These are phyloP conservation scores for Cutaneotrichosporon mucoides DNA, from an alignment of 1,284 basidiomycete species.

Conservation along the genomic window DNA sequence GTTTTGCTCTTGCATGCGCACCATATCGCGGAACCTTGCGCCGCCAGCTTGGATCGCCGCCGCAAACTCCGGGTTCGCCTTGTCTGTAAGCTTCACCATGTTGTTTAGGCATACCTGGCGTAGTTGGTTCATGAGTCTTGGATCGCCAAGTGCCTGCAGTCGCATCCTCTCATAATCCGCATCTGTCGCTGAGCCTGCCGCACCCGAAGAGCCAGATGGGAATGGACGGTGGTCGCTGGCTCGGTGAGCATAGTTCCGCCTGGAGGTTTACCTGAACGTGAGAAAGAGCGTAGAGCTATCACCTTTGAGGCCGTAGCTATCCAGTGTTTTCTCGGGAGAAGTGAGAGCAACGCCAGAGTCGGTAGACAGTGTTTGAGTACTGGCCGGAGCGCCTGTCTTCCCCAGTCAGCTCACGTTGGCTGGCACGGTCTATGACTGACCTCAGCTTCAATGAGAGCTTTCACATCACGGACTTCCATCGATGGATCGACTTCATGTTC, in stretches of 20 bases:
- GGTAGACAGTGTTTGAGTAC: constrained; percentile 28
- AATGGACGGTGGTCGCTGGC: constrained; percentile 58
- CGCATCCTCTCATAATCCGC: constrained; percentile 87
- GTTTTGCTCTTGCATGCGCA: constrained; percentile 61
- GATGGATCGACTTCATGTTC: constrained; percentile 75
- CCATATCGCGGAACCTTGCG: constrained; percentile 66
- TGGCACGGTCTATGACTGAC: constrained; percentile 51
- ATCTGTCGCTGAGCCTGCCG: constrained; percentile 47
- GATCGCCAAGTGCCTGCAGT: constrained; percentile 78
- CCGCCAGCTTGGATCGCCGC: constrained; percentile 66
- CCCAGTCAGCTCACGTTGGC: background rate
- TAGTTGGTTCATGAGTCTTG: constrained; percentile 69
- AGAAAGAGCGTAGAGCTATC: constrained; percentile 39
- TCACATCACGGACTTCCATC: constrained; percentile 83
- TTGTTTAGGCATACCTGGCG: constrained; percentile 55
- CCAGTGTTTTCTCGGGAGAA: constrained; percentile 28
- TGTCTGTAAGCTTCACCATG: background rate
- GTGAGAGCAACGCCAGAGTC: constrained; percentile 39
- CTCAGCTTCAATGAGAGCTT: constrained; percentile 84
- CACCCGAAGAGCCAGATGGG: constrained; percentile 44
- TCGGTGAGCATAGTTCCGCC: constrained; percentile 26
- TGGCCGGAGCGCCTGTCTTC: constrained; percentile 30
- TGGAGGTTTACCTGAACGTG: constrained; percentile 33
- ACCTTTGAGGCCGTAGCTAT: constrained; percentile 37
- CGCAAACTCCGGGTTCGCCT: constrained; percentile 76